Conservation (phyloP, 108 stramenopile species). For the Skeletonema costatum region DNA sequence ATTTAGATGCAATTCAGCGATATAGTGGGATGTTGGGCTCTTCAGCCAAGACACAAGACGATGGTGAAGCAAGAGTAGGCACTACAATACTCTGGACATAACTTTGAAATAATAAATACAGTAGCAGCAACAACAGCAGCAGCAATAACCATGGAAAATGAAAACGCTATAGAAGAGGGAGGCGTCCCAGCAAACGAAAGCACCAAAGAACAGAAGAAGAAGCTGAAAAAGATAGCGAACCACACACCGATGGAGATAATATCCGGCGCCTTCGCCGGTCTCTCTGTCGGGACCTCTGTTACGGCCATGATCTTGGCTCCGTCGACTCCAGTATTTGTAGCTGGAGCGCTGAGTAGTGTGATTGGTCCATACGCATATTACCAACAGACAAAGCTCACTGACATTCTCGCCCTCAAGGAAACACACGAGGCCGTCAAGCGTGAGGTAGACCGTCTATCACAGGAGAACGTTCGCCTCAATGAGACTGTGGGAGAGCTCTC, state of each 20-base stretch:
- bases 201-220: conserved; percentile 1
- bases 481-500: conserved; percentile 62
- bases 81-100: neutral
- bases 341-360: conserved; percentile 59
- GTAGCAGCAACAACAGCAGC: neutral
- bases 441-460: conserved; percentile 61
- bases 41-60: neutral
- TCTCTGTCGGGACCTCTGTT: conserved; percentile 53
- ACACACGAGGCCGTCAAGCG: conserved; percentile 52
- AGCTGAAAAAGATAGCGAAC: conserved; percentile 55
- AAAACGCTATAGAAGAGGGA: neutral
- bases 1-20: neutral
- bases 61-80: neutral
- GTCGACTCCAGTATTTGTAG: conserved; percentile 45
- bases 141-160: neutral
- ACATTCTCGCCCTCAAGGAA: conserved; percentile 69
- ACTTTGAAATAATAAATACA: neutral
- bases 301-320: conserved; percentile 64
- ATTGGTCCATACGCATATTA: conserved; percentile 72
- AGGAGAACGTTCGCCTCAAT: conserved; percentile 57
- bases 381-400: conserved; percentile 78
- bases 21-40: neutral
- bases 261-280: conserved; percentile 48
- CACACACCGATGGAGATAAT: conserved; percentile 63
- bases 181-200: neutral